Percentiles rank a stretch among this genome's conserved stretches.
Evolutionary conservation across 192 early-diverging fungal species (phyloP).

Genomic region (Coemansia sp.): DNA sequence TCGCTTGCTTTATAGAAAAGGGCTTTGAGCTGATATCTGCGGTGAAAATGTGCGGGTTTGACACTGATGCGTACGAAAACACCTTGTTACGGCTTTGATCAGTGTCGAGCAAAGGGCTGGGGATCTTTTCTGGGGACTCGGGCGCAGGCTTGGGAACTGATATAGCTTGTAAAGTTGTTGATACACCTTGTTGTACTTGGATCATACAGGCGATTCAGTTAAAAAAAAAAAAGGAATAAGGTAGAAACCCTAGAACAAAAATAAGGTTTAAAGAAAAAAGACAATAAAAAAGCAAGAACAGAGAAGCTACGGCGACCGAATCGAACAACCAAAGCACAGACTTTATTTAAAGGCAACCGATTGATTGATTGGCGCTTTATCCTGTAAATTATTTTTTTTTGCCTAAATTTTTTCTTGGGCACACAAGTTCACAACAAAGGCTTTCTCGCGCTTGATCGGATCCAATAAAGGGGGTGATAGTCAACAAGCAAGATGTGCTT

Average conservation of each 20-base stretch:
- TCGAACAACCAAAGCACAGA: neutral
- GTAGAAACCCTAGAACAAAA: neutral
- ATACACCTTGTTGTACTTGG: slow-evolving; percentile 1
- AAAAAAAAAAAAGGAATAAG: neutral
- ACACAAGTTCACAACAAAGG: too few species aligned
- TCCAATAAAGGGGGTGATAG: too few species aligned
- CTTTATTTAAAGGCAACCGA: neutral
- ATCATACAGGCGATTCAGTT: neutral
- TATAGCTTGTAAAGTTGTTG: slow-evolving; percentile 7
- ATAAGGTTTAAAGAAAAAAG: neutral
- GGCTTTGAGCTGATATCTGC: slow-evolving; percentile 2
- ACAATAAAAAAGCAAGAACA: neutral
- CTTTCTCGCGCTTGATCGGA: too few species aligned
- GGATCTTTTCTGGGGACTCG: neutral
- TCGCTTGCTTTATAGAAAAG: slow-evolving; percentile 5
- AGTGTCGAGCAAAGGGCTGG: neutral
- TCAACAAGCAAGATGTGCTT: neutral
- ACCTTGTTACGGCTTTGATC: neutral
- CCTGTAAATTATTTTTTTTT: neutral
- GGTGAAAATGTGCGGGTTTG: slow-evolving; percentile 1
- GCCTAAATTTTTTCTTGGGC: neutral
- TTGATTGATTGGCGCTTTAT: neutral
- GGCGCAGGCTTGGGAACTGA: neutral
- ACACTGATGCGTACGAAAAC: slow-evolving; percentile 7
- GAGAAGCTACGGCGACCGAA: neutral